Evolutionary conservation across 495 filamentous ascomycete genomes (phyloP).

Genomic region (Darksidea phi): DNA sequence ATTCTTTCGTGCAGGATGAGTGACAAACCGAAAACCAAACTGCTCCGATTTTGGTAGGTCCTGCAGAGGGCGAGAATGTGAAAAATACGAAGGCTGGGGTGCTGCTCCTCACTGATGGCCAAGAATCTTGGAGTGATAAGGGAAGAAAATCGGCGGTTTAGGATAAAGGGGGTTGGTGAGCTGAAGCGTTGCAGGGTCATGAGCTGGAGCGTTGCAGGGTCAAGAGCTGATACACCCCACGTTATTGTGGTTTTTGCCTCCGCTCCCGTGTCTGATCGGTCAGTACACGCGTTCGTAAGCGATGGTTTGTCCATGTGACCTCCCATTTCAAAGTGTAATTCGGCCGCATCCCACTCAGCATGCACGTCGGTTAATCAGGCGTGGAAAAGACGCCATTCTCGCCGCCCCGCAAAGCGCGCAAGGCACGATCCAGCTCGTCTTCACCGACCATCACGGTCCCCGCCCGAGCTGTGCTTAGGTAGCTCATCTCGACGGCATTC

Average conservation of each 20-base stretch:
- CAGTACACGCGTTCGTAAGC: neutral
- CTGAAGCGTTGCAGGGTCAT: too few species aligned
- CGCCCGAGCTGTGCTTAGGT: slow-evolving; percentile 82
- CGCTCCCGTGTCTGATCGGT: neutral
- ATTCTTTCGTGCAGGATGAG: neutral
- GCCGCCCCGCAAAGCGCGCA: slow-evolving; percentile 60
- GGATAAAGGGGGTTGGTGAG: too few species aligned
- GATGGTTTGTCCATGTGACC: neutral
- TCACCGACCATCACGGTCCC: slow-evolving; percentile 84
- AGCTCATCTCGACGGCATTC: slow-evolving; percentile 77
- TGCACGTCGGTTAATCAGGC: slow-evolving; percentile 24
- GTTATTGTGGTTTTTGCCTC: too few species aligned
- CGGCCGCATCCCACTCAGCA: neutral
- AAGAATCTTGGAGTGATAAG: too few species aligned
- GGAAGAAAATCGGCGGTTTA: too few species aligned
- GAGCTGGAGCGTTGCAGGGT: too few species aligned
- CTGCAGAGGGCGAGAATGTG: neutral
- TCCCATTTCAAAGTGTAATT: neutral
- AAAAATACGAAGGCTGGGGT: too few species aligned
- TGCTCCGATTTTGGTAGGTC: neutral
- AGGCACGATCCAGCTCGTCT: slow-evolving; percentile 66
- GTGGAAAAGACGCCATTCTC: slow-evolving; percentile 33
- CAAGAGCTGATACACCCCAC: too few species aligned
- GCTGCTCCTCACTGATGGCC: too few species aligned
- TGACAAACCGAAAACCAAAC: neutral